A percentile compares a stretch with the other conserved stretches of the same genome.
These are phyloP conservation scores for Sporodiniella umbellata DNA, from an alignment of 371 early-diverging fungal species.

Conservation along the genomic window DNA sequence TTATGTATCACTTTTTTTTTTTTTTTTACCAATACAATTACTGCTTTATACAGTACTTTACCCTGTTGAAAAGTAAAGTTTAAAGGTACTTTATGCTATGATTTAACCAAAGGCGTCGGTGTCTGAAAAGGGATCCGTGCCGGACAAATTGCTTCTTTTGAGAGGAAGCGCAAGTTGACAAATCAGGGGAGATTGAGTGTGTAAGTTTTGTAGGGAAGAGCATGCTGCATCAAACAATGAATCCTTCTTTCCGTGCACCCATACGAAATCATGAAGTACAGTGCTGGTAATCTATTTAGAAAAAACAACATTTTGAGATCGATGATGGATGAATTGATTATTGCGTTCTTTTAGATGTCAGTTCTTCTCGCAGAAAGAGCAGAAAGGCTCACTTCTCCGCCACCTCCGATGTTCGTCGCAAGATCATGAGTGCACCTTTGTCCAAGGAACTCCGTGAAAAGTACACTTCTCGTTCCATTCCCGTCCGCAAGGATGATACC, in stretches of 20 bases:
- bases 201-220: background rate
- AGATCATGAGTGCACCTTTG: conserved; percentile 95
- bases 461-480: conserved; percentile 93
- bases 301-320: background rate
- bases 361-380: conserved; percentile 94
- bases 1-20: too few species aligned
- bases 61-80: too few species aligned
- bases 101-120: too few species aligned
- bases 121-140: too few species aligned
- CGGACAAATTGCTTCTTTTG: too few species aligned
- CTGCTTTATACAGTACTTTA: too few species aligned
- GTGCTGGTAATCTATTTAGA: background rate
- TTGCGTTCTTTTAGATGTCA: conserved; percentile 69
- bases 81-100: too few species aligned
- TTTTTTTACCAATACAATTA: too few species aligned
- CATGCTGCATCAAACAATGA: background rate
- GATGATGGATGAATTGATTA: background rate
- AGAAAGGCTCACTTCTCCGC: conserved; percentile 99
- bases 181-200: too few species aligned
- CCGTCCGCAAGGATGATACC: conserved; percentile 97
- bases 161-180: too few species aligned
- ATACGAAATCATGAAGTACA: conserved; percentile 1
- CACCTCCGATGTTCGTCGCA: conserved; percentile 90
- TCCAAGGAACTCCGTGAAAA: conserved; percentile 98
- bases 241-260: conserved; percentile 1